Percentiles rank a stretch among this genome's conserved stretches.
phyloP scores from a whole-genome alignment of 345 rosid genomes.

The Eucalyptus sideroxylon region DNA sequence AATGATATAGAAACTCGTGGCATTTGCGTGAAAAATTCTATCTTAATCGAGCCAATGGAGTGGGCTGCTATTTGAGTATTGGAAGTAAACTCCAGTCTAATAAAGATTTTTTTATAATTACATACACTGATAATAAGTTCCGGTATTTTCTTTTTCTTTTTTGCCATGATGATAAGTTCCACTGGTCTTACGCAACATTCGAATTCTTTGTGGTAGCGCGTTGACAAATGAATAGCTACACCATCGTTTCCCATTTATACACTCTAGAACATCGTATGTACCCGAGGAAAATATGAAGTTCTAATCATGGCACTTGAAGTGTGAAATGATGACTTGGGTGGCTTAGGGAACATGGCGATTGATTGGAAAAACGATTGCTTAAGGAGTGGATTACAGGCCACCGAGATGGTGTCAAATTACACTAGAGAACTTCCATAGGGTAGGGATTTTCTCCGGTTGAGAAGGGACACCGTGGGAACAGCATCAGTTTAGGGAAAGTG shows the following conservation, averaged over 20 bases:
- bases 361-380: not conserved
- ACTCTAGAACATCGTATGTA: not conserved
- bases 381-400: not conserved
- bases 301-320: not conserved
- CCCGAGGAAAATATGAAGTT: not conserved
- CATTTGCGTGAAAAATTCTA: not conserved
- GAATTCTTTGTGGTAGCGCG: not conserved
- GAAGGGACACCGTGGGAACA: not conserved
- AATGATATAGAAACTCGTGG: not conserved
- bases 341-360: not conserved
- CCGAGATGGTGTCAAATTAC: not conserved
- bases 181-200: not conserved
- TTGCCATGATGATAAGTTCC: not conserved
- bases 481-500: not conserved
- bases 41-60: not conserved
- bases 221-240: not conserved
- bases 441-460: not conserved
- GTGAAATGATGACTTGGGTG: not conserved
- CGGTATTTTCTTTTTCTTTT: not conserved
- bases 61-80: not conserved
- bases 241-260: not conserved
- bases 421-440: not conserved
- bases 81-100: not conserved
- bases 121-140: not conserved
- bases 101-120: not conserved